Base-by-base conservation (phyloP, 2,329 filamentous ascomycete species). In the Amauroascus niger region DNA sequence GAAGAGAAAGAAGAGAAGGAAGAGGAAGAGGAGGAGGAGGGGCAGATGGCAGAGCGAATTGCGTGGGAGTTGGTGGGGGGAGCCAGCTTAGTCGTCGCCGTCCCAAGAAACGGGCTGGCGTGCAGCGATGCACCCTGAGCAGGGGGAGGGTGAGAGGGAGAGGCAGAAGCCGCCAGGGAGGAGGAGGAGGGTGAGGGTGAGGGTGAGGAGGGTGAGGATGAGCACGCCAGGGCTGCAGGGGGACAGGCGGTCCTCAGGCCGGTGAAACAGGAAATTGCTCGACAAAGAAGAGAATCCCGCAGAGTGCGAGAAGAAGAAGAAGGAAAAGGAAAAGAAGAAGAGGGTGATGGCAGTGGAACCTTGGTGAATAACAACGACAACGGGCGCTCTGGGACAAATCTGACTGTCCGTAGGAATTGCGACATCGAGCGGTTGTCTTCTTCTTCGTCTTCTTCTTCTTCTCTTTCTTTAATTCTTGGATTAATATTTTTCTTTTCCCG, bases 41-140 rank as follows among this genome's bases (percentile, higher is more conserved):
- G 54, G 44, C 46, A 51, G 54, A 49, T 55, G 46, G 14, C 32
- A 43, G 50, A 40, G 48, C 35, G 32, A 47, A 47, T 52, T 47
- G 47, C 43, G 48, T 51, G 43, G 20, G 41, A 14, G 47, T 39
- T 67, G 62, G 65, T 68, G 68, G 65, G 68, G 68, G 68, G 65
- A 67, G 69, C 70, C 69, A 71, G 64, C 54, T 65, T 69, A 64
- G 65, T 57, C 48, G 57, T 48, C 18, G 49, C 16, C 11, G 46
- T 28, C 49, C 48, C 53, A 52, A 54, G 46, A 53, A 53, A 30
- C 32, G 43, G 51, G 28, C n/a, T 52, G 43, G 22, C n/a, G 44
- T 48, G 51, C 43, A 45, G 41, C 18, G 24, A 26, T 32, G 43
- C 33, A 43, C 26, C 3, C 16, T 49, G 51, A 43, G 32, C 45